Evolutionary conservation across 2,329 filamentous ascomycete species (phyloP).

Genomic region (Ophioceras dolichostomum): DNA sequence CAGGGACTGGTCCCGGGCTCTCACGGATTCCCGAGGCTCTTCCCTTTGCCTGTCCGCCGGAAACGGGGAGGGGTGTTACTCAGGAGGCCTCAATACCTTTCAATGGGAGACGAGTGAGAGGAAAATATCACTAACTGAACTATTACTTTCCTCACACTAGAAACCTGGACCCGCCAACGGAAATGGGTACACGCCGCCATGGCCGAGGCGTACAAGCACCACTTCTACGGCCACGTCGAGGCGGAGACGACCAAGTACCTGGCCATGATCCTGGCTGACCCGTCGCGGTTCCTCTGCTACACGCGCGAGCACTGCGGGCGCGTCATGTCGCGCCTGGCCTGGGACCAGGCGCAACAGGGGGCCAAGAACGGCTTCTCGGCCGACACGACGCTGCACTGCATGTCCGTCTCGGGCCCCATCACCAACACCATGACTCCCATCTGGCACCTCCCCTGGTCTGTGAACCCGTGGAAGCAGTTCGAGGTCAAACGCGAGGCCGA

Average conservation of each 20-base stretch:
- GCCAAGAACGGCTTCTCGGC: conserved; percentile 31
- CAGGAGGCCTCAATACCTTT: too few species aligned
- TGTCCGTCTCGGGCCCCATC: conserved; percentile 38
- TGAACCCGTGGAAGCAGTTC: conserved; percentile 35
- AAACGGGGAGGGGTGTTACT: too few species aligned
- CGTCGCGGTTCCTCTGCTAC: conserved; percentile 29
- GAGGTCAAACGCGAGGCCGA: conserved; percentile 28
- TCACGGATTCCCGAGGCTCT: not conserved
- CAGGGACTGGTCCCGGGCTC: too few species aligned
- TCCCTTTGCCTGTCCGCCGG: not conserved
- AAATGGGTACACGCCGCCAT: conserved; percentile 39
- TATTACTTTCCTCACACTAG: conserved; percentile 13
- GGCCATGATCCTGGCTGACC: conserved; percentile 31
- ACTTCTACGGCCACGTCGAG: conserved; percentile 37
- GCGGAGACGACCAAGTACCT: conserved; percentile 31
- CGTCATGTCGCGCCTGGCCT: conserved; percentile 35
- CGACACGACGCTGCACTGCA: conserved; percentile 32
- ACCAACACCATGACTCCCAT: conserved; percentile 37
- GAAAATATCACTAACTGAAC: too few species aligned
- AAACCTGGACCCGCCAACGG: conserved; percentile 33
- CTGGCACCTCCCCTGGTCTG: conserved; percentile 27
- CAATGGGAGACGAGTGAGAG: too few species aligned
- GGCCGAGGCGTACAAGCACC: conserved; percentile 21
- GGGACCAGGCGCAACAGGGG: conserved; percentile 35
- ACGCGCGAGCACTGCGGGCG: conserved; percentile 36